phyloP scores from a whole-genome alignment of 2,329 filamentous ascomycete species.

The Neofusicoccum kwambonambiense region DNA sequence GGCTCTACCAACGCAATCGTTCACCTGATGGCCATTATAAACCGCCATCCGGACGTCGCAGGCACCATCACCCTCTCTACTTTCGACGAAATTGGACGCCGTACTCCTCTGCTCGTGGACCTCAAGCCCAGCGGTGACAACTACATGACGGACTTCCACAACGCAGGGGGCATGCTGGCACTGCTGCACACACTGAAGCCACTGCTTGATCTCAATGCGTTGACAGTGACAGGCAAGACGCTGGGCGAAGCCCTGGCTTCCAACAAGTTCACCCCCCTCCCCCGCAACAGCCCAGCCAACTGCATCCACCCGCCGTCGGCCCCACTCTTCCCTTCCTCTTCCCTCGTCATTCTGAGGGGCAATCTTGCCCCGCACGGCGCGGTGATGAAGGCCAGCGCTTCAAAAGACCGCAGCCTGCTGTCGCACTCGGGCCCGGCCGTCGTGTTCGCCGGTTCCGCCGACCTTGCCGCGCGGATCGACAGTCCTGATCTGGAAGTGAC shows the following conservation, averaged over 20 bases:
- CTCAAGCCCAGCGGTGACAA: conserved; percentile 79
- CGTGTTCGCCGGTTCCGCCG: conserved; percentile 79
- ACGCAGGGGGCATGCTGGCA: conserved; percentile 75
- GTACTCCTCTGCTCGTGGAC: conserved; percentile 79
- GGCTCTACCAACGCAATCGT: conserved; percentile 46
- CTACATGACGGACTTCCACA: conserved; percentile 83
- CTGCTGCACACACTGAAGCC: conserved; percentile 80
- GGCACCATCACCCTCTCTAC: conserved; percentile 76
- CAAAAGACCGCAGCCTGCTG: conserved; percentile 67
- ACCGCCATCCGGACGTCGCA: conserved; percentile 56
- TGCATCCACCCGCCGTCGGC: conserved; percentile 75
- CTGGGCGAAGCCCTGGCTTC: conserved; percentile 73
- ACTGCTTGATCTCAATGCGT: conserved; percentile 71
- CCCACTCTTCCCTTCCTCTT: conserved; percentile 80
- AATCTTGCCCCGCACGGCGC: conserved; percentile 84
- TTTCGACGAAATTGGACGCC: conserved; percentile 72
- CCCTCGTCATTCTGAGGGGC: conserved; percentile 79
- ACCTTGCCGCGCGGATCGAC: conserved; percentile 70
- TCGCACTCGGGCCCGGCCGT: conserved; percentile 75
- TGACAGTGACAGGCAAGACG: conserved; percentile 77
- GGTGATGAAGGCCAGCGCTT: conserved; percentile 91
- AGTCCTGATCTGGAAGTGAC: conserved; percentile 65
- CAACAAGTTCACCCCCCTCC: conserved; percentile 67
- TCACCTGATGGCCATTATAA: conserved; percentile 47
- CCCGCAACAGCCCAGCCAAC: conserved; percentile 58